Conservation (phyloP, 1,284 basidiomycete genomes). For the Ustanciosporium gigantosporum region DNA sequence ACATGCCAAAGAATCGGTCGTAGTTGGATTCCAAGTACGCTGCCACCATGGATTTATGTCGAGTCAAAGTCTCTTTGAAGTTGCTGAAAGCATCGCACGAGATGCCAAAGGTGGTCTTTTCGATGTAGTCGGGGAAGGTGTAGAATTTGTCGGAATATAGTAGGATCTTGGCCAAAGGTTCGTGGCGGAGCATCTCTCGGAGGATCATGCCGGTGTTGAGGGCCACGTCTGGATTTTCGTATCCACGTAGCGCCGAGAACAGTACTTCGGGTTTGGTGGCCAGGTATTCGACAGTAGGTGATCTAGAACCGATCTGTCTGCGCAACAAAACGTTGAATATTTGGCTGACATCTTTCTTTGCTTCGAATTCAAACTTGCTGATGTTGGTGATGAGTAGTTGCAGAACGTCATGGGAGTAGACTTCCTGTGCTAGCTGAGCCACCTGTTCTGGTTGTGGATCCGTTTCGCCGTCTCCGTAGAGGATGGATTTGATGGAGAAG, state of each 20-base stretch:
- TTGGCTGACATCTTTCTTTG: constrained; percentile 87
- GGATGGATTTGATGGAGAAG: constrained; percentile 81
- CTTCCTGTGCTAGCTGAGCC: constrained; percentile 86
- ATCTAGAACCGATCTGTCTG: constrained; percentile 87
- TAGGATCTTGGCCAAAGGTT: constrained; percentile 84
- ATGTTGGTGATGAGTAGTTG: constrained; percentile 80
- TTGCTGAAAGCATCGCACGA: constrained; percentile 97
- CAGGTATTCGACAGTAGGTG: constrained; percentile 94
- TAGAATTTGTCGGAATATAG: constrained; percentile 90
- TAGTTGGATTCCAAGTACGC: constrained; percentile 95
- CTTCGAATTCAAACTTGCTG: constrained; percentile 88
- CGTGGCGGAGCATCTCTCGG: constrained; percentile 93
- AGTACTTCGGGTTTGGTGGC: constrained; percentile 81
- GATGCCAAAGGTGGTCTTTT: constrained; percentile 95
- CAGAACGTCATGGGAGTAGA: constrained; percentile 87
- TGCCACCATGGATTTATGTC: constrained; percentile 95
- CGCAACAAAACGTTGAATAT: constrained; percentile 95
- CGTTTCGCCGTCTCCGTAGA: constrained; percentile 77
- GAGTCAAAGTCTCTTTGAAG: constrained; percentile 76
- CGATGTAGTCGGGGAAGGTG: constrained; percentile 93
- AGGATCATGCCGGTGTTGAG: constrained; percentile 98
- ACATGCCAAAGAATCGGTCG: constrained; percentile 94
- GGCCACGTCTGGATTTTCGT: constrained; percentile 90
- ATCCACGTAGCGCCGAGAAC: constrained; percentile 77
- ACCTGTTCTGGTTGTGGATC: constrained; percentile 71